phyloP scores from a whole-genome alignment of 1,284 basidiomycete species.

The Tausonia pullulans region DNA sequence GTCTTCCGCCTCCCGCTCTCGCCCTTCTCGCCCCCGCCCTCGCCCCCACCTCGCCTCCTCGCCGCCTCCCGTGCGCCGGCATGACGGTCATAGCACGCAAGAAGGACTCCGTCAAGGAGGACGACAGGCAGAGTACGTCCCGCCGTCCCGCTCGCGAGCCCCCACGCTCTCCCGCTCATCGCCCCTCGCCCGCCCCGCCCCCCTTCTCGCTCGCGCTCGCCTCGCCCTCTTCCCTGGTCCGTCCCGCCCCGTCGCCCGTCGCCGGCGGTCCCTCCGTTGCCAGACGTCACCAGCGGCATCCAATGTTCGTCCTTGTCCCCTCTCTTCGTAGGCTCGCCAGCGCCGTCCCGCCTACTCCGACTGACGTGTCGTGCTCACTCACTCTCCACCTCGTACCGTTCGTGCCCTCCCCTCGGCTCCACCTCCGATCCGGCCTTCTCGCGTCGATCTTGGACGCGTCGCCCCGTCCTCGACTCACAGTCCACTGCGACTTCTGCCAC shows the following conservation, averaged over 20 bases:
- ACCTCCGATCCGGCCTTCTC: not conserved
- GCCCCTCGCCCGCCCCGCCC: not conserved
- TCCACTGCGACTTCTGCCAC: constrained; percentile 36
- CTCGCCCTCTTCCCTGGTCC: not conserved
- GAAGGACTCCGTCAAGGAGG: constrained; percentile 4
- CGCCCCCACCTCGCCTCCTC: not conserved
- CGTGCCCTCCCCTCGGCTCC: not conserved
- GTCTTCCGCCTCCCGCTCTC: not conserved
- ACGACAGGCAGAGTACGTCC: constrained; percentile 1
- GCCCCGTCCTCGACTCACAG: not conserved
- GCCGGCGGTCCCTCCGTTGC: not conserved
- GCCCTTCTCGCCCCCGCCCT: not conserved
- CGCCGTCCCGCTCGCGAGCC: not conserved
- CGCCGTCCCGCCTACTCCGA: not conserved
- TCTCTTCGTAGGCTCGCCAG: no score
- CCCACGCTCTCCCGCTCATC: not conserved
- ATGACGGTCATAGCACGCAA: constrained; percentile 10
- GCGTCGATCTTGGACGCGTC: not conserved
- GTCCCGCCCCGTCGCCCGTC: not conserved
- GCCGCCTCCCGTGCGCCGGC: not conserved
- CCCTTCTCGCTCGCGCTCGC: not conserved
- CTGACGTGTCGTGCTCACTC: not conserved
- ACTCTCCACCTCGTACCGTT: not conserved
- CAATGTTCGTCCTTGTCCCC: not conserved
- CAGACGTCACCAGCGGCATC: constrained; percentile 6